These are phyloP conservation scores for Prorocentrum cordatum DNA, from an alignment of 169 alveolate genomes.

Conservation along the genomic window DNA sequence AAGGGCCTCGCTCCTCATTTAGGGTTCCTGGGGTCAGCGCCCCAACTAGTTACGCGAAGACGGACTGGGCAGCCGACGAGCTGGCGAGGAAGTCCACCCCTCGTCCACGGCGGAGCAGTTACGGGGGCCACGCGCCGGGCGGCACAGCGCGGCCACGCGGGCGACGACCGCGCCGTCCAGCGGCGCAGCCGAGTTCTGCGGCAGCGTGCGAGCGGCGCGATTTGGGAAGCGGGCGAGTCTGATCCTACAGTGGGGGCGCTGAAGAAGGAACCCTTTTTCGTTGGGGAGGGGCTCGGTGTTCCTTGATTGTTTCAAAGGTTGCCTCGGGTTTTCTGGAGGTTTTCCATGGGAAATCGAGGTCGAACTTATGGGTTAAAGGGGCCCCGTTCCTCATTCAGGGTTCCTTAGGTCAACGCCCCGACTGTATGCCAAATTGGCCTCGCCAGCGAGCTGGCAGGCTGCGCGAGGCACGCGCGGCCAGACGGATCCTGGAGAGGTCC, in stretches of 20 bases:
- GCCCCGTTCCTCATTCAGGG: too few relatives aligned
- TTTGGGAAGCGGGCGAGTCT: neutral
- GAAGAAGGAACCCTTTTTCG: too few relatives aligned
- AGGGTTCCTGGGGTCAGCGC: too few relatives aligned
- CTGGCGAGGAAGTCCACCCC: neutral
- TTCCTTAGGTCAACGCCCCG: too few relatives aligned
- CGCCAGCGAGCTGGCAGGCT: neutral
- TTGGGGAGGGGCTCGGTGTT: too few relatives aligned
- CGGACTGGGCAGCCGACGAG: neutral
- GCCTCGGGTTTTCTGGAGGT: too few relatives aligned
- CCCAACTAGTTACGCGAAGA: too few relatives aligned
- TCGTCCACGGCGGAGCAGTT: neutral
- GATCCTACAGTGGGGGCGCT: too few relatives aligned
- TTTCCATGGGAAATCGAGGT: too few relatives aligned
- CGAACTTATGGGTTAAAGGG: too few relatives aligned
- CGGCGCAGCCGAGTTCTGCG: constrained; percentile 15
- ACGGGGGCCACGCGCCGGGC: neutral
- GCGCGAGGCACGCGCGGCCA: neutral
- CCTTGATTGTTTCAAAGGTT: too few relatives aligned
- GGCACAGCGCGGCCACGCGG: neutral
- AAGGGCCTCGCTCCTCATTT: too few relatives aligned
- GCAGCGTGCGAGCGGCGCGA: neutral
- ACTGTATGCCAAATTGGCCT: neutral
- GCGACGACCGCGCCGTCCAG: neutral
- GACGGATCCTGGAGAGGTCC: neutral